These are phyloP conservation scores for Arthrobotrys megalospora DNA, from an alignment of 2,329 filamentous ascomycete species.

Conservation along the genomic window DNA sequence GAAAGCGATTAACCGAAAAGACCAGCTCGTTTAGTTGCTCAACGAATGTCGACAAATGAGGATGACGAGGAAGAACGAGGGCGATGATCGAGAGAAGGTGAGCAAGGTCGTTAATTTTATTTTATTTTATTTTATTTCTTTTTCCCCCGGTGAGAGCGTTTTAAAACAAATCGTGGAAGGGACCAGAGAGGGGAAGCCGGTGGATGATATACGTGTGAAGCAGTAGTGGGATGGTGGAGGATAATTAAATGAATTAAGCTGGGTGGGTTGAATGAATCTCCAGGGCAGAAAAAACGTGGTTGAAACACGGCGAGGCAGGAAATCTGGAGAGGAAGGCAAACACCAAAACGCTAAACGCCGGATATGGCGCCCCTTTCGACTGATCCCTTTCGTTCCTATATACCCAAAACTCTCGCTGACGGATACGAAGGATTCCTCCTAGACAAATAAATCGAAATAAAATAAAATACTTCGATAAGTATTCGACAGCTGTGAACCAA, in stretches of 20 bases:
- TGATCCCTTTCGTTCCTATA: slow-evolving; percentile 26
- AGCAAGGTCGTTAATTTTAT: slow-evolving; percentile 30
- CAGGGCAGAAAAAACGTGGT: slow-evolving; percentile 33
- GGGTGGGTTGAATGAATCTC: not conserved
- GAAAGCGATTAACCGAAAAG: slow-evolving; percentile 13
- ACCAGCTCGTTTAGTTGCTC: slow-evolving; percentile 25
- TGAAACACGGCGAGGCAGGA: slow-evolving; percentile 27
- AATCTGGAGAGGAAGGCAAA: slow-evolving; percentile 23
- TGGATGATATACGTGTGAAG: not conserved
- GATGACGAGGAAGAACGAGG: slow-evolving; percentile 46
- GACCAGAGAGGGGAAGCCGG: not conserved
- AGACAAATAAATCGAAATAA: not conserved
- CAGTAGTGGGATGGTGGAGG: too few relatives aligned
- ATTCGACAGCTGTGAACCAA: too few relatives aligned
- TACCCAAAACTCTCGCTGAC: slow-evolving; percentile 16
- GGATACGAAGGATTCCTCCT: not conserved
- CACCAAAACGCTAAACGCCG: slow-evolving; percentile 39
- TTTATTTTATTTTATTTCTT: slow-evolving; percentile 4
- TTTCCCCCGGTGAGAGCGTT: not conserved
- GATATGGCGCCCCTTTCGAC: slow-evolving; percentile 46
- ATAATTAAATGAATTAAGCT: not conserved
- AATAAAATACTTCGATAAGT: not conserved
- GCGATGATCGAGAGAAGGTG: slow-evolving; percentile 28
- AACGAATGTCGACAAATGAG: slow-evolving; percentile 33
- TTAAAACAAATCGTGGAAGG: not conserved